Base-by-base conservation (phyloP, 139 green algal species). In the Trebouxia sp. region DNA sequence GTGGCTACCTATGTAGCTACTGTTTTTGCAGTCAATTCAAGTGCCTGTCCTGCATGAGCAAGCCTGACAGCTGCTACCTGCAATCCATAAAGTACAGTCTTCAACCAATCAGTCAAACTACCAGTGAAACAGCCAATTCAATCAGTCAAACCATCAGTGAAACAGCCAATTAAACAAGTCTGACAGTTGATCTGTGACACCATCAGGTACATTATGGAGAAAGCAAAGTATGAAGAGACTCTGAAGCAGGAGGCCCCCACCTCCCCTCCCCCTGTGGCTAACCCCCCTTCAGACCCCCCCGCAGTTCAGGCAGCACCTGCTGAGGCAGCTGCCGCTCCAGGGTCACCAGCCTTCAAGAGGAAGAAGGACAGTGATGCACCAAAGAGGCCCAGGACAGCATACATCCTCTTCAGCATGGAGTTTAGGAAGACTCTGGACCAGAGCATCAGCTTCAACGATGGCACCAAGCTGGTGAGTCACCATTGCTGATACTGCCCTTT, bases 341-440 rank as follows among this genome's bases (percentile, higher is more conserved):
- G n/a, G n/a, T 45, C 62, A 30, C 15, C 62, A 6, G 11, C 24
- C 2, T 39, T n/a, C 39, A 53, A 51, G 41, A 15, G n/a, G 35
- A 77, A 38, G 41, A 77, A 77, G 39, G 69, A 77, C 41, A 5
- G 20, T 7, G 38, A 81, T 45, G 51, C 39, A 32, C 76, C 53
- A 15, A 81, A 81, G 76, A 42, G 55, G 53, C 32, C 76, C 20
- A 62, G 76, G 47, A 74, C 47, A 7, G 76, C 76, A 38, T 81
- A 81, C 37, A 75, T 81, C 20, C 51, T 81, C 35, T 81, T 81
- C 51, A 75, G 51, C 51, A 81, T 81, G 76, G 76, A 81, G 35
- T 81, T 72, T 37, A 65, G 76, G 47, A 81, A 81, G 37, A 81
- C 62, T 3, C 37, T 81, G 76, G 48, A 65, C 35, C 35, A 51